Evolutionary conservation across 163 green algal species (phyloP).

Genomic region (Prototheca stagnorum): DNA sequence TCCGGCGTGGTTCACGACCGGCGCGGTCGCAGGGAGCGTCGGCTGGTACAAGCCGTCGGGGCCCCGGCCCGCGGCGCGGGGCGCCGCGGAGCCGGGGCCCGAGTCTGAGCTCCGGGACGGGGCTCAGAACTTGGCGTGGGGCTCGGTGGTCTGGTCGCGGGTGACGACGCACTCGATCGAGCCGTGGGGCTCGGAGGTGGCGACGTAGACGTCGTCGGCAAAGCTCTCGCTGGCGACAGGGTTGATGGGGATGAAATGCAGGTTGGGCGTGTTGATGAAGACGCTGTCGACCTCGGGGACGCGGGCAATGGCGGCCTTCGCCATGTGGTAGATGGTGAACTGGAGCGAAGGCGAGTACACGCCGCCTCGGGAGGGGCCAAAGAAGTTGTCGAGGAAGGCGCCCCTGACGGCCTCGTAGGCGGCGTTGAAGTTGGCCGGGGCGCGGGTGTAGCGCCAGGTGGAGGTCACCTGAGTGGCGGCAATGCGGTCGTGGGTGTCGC

Average conservation of each 20-base stretch:
- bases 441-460: slow-evolving; percentile 51
- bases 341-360: slow-evolving; percentile 88
- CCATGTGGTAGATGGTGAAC: slow-evolving; percentile 87
- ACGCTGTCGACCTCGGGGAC: slow-evolving; percentile 52
- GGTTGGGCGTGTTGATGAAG: slow-evolving; percentile 89
- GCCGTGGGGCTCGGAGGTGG: slow-evolving; percentile 84
- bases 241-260: slow-evolving; percentile 85
- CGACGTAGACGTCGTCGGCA: slow-evolving; percentile 88
- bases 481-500: slow-evolving; percentile 72
- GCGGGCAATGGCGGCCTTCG: slow-evolving; percentile 21
- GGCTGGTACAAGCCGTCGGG: too few species aligned
- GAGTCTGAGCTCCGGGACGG: neutral
- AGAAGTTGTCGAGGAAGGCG: slow-evolving; percentile 46
- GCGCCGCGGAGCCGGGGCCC: too few species aligned
- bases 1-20: too few species aligned
- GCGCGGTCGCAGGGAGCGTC: too few species aligned
- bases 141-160: slow-evolving; percentile 18
- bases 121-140: slow-evolving; percentile 35
- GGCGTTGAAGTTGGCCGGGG: slow-evolving; percentile 37
- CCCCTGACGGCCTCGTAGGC: slow-evolving; percentile 17
- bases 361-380: slow-evolving; percentile 54
- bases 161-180: slow-evolving; percentile 73
- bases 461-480: slow-evolving; percentile 65
- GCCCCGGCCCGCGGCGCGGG: too few species aligned
- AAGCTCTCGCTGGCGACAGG: slow-evolving; percentile 61